Evolutionary conservation across 257 asterid genomes (phyloP).

Genomic region (Linderniella brevidens): DNA sequence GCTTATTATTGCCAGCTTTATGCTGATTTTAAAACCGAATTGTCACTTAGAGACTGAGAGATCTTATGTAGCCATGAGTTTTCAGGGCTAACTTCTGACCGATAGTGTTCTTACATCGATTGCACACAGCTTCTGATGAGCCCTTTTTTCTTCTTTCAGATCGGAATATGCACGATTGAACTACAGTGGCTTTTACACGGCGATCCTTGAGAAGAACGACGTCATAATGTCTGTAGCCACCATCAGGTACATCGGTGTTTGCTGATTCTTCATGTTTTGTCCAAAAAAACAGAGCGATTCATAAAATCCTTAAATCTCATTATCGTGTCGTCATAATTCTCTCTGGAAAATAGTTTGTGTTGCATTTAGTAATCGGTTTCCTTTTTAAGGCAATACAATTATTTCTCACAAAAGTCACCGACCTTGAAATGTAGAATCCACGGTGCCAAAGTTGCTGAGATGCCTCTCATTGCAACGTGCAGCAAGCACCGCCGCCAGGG

Average conservation of each 20-base stretch:
- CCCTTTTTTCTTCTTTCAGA: slow-evolving; percentile 31
- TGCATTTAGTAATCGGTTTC: not conserved
- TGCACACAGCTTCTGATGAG: slow-evolving; percentile 3
- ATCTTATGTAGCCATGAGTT: too few species aligned
- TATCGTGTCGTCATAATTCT: slow-evolving; percentile 5
- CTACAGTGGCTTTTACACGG: slow-evolving; percentile 72
- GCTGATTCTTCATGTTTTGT: not conserved
- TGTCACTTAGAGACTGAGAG: too few species aligned
- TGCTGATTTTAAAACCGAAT: too few species aligned
- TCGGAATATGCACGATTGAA: slow-evolving; percentile 79
- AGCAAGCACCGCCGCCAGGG: slow-evolving; percentile 88
- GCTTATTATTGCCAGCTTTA: too few species aligned
- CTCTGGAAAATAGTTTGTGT: not conserved
- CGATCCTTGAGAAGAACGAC: slow-evolving; percentile 81
- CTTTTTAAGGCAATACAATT: not conserved
- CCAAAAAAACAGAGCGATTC: too few species aligned
- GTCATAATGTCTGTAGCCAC: slow-evolving; percentile 65
- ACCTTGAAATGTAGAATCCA: slow-evolving; percentile 53
- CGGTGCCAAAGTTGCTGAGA: slow-evolving; percentile 79
- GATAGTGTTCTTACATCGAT: not conserved
- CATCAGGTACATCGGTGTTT: slow-evolving; percentile 45
- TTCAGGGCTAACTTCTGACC: too few species aligned
- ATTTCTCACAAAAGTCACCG: not conserved
- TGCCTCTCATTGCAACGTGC: slow-evolving; percentile 96
- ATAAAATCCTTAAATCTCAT: too few species aligned